Evolutionary conservation across 2,329 filamentous ascomycete species (phyloP).

Genomic region (Cercospora zeae-maydis): DNA sequence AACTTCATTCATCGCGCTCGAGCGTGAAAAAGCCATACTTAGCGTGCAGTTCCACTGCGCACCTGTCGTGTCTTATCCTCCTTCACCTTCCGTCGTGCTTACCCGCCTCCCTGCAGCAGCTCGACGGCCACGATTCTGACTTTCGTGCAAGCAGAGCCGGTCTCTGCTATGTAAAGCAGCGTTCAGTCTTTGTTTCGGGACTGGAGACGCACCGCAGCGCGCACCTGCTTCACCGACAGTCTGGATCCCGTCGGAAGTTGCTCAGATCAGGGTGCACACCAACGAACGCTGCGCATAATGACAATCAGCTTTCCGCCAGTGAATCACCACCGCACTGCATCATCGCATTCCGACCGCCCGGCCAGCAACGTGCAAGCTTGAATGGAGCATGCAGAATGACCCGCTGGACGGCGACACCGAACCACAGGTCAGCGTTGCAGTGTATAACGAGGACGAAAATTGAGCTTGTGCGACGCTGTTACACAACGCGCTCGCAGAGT

Average conservation of each 20-base stretch:
- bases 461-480: slow-evolving; percentile 21
- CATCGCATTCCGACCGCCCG: slow-evolving; percentile 16
- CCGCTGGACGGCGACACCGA: slow-evolving; percentile 18
- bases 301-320: background rate
- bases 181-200: slow-evolving; percentile 15
- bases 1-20: slow-evolving; percentile 14
- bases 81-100: slow-evolving; percentile 12
- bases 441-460: slow-evolving; percentile 24
- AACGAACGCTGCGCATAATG: slow-evolving; percentile 3
- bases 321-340: slow-evolving; percentile 8
- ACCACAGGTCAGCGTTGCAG: slow-evolving; percentile 8
- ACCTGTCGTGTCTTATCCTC: slow-evolving; percentile 11
- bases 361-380: slow-evolving; percentile 18
- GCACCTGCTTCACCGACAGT: slow-evolving; percentile 5
- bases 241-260: slow-evolving; percentile 13
- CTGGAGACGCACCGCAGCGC: background rate
- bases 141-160: slow-evolving; percentile 4
- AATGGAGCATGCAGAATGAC: slow-evolving; percentile 17
- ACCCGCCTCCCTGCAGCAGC: slow-evolving; percentile 1
- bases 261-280: slow-evolving; percentile 1
- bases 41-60: slow-evolving; percentile 10
- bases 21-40: slow-evolving; percentile 11
- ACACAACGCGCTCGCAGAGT: slow-evolving; percentile 30
- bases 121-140: slow-evolving; percentile 1
- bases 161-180: slow-evolving; percentile 10